Evolutionary conservation across 192 early-diverging fungal species (phyloP), one percentile per base, ranked within the genome.

Genomic region (Irineochytrium annulatum): DNA sequence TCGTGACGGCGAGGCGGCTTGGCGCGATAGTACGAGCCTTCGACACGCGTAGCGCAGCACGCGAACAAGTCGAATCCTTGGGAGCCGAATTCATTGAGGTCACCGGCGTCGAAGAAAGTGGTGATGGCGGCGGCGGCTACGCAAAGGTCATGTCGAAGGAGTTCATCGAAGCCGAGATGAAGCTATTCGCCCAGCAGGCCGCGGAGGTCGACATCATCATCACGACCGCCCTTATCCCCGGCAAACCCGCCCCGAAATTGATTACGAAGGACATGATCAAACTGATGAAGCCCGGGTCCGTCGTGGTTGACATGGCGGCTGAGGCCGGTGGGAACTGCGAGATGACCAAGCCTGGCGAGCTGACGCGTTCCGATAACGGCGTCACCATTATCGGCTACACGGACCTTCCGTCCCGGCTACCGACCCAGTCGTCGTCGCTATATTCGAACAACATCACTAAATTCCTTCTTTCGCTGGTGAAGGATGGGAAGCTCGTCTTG

Each of bases 381-480:
- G 66, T 72, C 37, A 72, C 20, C 6, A 48, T 72, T 31, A 65
- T 72, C 34, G 67, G 69, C 30, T 72, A 63, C 61, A 72, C 70
- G 3, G 70, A 72, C 39, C 53, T 71, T 52, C 67, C 70, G 17
- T 29, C 26, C 29, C 64, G 70, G 6, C 55, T 72, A 6, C 70
- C 70, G 27, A 69, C 66, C 16, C 70, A 72, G 41, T 72, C 70
- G 17, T 71, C 67, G 4, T 71, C 63, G 16, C 66, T 72, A 6
- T 72, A 72, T 48, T 72, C 70, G 13, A 72, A 72, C 67, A 72
- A 72, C 61, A 72, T 72, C 1, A 63, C 60, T 24, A 67, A 72
- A 55, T 72, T 70, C 43, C 52, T 72, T 6, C 59, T 72, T 3
- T 69, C 65, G 19, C n/a, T 69, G 22, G 60, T 48, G n/a, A 28